Percentiles rank a stretch among this genome's conserved stretches.
phyloP scores from a whole-genome alignment of 768 basidiomycete genomes.

The Boletus barrowsii region DNA sequence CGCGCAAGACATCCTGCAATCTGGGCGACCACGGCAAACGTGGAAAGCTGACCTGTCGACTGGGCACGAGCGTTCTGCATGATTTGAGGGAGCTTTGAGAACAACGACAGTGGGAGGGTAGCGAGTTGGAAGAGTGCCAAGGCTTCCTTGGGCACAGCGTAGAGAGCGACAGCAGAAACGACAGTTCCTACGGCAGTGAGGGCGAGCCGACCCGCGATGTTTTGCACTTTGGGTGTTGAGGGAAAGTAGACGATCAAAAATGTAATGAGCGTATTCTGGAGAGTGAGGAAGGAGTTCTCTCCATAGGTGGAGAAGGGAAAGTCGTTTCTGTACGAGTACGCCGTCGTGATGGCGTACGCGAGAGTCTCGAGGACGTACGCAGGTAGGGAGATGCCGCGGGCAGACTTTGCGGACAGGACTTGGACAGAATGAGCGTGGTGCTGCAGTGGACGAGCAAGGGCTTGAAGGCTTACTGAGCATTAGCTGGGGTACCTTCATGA shows the following conservation, averaged over 20 bases:
- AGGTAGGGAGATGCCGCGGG: constrained; percentile 81
- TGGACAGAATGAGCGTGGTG: not conserved
- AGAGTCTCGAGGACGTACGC: constrained; percentile 90
- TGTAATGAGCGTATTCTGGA: constrained; percentile 87
- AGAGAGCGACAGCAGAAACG: constrained; percentile 40
- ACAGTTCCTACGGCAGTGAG: constrained; percentile 33
- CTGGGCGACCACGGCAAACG: constrained; percentile 88
- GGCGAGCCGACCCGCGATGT: constrained; percentile 31
- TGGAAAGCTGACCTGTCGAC: constrained; percentile 91
- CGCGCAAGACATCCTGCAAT: constrained; percentile 87
- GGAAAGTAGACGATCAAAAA: constrained; percentile 78
- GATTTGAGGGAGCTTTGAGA: constrained; percentile 95
- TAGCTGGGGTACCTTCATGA: constrained; percentile 97
- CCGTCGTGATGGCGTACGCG: constrained; percentile 84
- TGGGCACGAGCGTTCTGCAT: constrained; percentile 66
- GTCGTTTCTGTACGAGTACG: constrained; percentile 77
- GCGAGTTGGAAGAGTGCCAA: constrained; percentile 75
- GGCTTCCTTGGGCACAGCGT: constrained; percentile 41
- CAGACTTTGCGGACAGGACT: constrained; percentile 75
- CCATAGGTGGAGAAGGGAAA: constrained; percentile 98
- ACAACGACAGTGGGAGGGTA: constrained; percentile 87
- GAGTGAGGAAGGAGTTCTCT: constrained; percentile 90
- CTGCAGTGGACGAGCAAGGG: not conserved
- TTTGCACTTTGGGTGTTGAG: constrained; percentile 23
- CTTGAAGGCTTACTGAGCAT: constrained; percentile 57